Evolutionary conservation across 2,329 filamentous ascomycete species (phyloP).

Genomic region (Gaeumannomyces tritici): DNA sequence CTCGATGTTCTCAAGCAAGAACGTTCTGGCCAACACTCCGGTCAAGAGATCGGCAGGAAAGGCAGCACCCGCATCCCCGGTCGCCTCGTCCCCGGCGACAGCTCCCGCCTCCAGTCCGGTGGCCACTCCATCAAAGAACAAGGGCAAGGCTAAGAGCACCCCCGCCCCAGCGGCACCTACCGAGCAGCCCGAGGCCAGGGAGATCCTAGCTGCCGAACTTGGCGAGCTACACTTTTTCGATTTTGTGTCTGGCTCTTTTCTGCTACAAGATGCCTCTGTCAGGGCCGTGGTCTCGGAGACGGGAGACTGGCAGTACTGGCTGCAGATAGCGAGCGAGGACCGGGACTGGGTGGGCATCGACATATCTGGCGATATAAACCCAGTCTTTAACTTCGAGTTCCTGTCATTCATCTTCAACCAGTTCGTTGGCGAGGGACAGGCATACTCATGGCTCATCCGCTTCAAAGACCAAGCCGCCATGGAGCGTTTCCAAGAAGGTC

Average conservation of each 20-base stretch:
- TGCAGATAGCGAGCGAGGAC: slow-evolving; percentile 69
- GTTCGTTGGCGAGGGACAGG: slow-evolving; percentile 77
- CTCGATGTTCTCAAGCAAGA: slow-evolving; percentile 41
- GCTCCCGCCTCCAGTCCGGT: neutral
- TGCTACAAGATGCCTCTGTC: slow-evolving; percentile 66
- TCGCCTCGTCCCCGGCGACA: neutral
- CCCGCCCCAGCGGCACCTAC: slow-evolving; percentile 43
- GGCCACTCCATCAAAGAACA: neutral
- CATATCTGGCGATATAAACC: slow-evolving; percentile 85
- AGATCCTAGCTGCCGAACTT: slow-evolving; percentile 63
- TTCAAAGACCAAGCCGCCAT: slow-evolving; percentile 77
- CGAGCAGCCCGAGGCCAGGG: slow-evolving; percentile 55
- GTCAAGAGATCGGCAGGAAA: slow-evolving; percentile 29
- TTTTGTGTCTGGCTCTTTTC: slow-evolving; percentile 76
- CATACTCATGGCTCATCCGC: slow-evolving; percentile 89
- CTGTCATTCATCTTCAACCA: slow-evolving; percentile 99
- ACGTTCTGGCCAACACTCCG: slow-evolving; percentile 31
- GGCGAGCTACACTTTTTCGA: slow-evolving; percentile 93
- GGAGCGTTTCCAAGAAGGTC: slow-evolving; percentile 82
- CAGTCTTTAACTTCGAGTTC: slow-evolving; percentile 98
- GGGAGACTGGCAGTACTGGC: slow-evolving; percentile 91
- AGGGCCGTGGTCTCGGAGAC: slow-evolving; percentile 75
- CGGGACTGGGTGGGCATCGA: slow-evolving; percentile 81
- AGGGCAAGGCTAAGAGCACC: slow-evolving; percentile 7
- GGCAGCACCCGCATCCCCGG: neutral